phyloP scores from a whole-genome alignment of 1,284 basidiomycete genomes.

The Boletellus deceptivus region DNA sequence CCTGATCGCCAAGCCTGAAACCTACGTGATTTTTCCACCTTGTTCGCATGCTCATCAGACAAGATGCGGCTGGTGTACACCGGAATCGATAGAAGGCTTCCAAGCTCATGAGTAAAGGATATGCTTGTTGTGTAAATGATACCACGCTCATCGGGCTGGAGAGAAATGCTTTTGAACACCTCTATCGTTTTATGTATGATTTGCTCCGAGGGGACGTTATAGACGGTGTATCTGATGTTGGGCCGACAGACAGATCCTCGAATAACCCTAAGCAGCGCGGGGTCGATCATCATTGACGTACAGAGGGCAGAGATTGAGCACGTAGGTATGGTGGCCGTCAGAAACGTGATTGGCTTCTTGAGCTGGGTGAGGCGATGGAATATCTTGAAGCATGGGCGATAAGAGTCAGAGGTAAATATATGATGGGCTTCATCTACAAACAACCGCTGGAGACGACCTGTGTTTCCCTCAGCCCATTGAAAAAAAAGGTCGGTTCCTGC shows the following conservation, averaged over 20 bases:
- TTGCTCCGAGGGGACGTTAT: too few species aligned
- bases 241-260: not conserved
- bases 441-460: not conserved
- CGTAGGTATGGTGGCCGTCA: conserved; percentile 15
- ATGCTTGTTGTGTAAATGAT: conserved; percentile 5
- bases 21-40: not conserved
- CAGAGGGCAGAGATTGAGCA: conserved; percentile 6
- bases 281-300: conserved; percentile 4
- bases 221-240: conserved; percentile 3
- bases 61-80: not conserved
- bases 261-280: not conserved
- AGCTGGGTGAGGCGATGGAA: conserved; percentile 12
- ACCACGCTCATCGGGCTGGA: not conserved
- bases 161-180: too few species aligned
- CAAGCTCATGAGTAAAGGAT: not conserved
- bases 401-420: conserved; percentile 10
- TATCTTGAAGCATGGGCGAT: conserved; percentile 16
- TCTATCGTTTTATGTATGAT: too few species aligned
- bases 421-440: conserved; percentile 28
- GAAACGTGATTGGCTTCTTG: conserved; percentile 18
- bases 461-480: not conserved
- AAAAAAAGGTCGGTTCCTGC: not conserved
- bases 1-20: not conserved
- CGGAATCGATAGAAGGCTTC: not conserved
- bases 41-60: not conserved